These are phyloP conservation scores for Auricularia cornea DNA, from an alignment of 768 basidiomycete species.

Conservation along the genomic window DNA sequence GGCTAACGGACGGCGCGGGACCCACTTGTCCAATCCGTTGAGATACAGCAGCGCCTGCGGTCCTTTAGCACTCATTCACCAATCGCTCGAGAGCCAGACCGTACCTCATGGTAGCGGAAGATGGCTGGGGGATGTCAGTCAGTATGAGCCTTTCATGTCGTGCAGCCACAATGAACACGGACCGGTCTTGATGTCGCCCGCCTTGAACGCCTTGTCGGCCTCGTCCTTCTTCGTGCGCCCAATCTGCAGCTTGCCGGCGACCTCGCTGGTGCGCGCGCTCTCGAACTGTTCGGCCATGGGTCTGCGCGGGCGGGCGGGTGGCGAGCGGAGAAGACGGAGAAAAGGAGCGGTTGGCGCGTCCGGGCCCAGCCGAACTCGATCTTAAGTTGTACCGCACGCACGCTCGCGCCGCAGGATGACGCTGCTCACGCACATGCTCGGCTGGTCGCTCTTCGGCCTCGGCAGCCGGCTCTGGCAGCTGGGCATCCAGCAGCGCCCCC, in stretches of 20 bases:
- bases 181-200: slow-evolving; percentile 55
- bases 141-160: not conserved
- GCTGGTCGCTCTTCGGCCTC: slow-evolving; percentile 77
- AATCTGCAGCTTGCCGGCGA: slow-evolving; percentile 43
- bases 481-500: slow-evolving; percentile 70
- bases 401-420: slow-evolving; percentile 35
- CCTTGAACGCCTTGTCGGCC: slow-evolving; percentile 62
- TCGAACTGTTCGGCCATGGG: not conserved
- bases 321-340: not conserved
- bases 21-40: slow-evolving; percentile 72
- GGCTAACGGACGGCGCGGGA: slow-evolving; percentile 17
- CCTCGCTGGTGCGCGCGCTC: slow-evolving; percentile 3
- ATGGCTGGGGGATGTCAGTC: slow-evolving; percentile 42
- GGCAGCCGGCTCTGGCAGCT: slow-evolving; percentile 80
- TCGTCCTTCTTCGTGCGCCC: slow-evolving; percentile 61
- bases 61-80: slow-evolving; percentile 2
- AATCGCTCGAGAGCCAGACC: not conserved
- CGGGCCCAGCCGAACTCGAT: not conserved
- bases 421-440: slow-evolving; percentile 59
- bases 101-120: slow-evolving; percentile 63
- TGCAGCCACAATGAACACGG: slow-evolving; percentile 12
- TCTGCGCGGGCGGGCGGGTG: not conserved
- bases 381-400: not conserved
- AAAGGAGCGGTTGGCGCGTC: not conserved
- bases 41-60: slow-evolving; percentile 62